These are phyloP conservation scores for Lippia alba DNA, from an alignment of 305 asterid species.

Conservation along the genomic window DNA sequence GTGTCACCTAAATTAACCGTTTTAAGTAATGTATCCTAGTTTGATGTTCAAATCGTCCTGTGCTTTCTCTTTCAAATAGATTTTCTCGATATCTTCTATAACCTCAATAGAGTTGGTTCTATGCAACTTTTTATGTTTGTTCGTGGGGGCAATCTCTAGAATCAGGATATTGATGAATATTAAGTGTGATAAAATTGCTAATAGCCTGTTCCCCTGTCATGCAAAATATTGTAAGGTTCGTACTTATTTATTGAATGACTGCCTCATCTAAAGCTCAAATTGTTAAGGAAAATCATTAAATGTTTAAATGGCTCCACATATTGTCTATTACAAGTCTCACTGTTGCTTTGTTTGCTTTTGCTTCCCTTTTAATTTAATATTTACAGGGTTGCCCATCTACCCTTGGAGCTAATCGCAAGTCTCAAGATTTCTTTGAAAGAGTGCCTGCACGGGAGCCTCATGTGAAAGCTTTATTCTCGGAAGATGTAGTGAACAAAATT, in stretches of 20 bases:
- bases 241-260: neutral
- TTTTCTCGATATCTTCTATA: constrained; percentile 19
- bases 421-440: constrained; percentile 95
- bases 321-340: neutral
- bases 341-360: constrained; percentile 15
- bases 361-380: constrained; percentile 12
- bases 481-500: constrained; percentile 75
- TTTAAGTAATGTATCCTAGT: constrained; percentile 3
- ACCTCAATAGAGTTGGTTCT: constrained; percentile 1
- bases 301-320: no score
- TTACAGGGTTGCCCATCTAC: constrained; percentile 96
- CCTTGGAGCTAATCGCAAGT: constrained; percentile 92
- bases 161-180: neutral
- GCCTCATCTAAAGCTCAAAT: no score
- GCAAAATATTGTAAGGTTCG: constrained; percentile 9
- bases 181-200: constrained; percentile 11
- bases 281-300: no score
- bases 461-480: constrained; percentile 84
- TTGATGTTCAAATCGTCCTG: constrained; percentile 1
- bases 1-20: neutral
- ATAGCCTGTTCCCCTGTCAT: constrained; percentile 17
- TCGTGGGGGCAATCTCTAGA: no score
- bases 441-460: constrained; percentile 94
- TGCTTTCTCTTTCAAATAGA: neutral
- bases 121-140: neutral